Base-by-base conservation (phyloP, 2,329 filamentous ascomycete genomes). In the Diaporthe nobilis region DNA sequence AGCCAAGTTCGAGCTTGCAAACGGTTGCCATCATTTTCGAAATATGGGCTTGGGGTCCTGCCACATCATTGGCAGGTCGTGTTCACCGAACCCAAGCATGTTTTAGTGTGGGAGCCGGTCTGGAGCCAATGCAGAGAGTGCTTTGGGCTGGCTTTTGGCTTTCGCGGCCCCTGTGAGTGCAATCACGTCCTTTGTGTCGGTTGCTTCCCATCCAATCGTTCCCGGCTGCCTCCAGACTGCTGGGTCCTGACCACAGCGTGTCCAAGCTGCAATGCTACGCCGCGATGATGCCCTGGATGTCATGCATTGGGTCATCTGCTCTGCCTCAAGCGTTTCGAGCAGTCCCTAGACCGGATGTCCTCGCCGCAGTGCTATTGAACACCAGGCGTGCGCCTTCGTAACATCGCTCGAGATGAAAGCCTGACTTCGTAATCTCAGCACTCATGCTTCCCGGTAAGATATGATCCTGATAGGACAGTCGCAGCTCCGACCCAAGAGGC, bases 191-290 rank as follows among this genome's bases (percentile, higher is more conserved):
- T 67, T 72, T 68, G 39, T 20, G 39, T 63, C 42, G 31, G 51
- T 51, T 58, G 47, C 61, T 37, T 47, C 37, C 47, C 72, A 68
- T 70, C 72, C 63, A 74, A 58, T 74, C 31, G 61, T 60, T 70
- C 22, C 51, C 53, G 72, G 72, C 72, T 74, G 61, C 72, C 72
- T 74, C 72, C 72, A 70, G 55, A 74, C 51, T 74, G 72, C 72
- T 74, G 72, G 72, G 72, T 57, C 61, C 47, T 55, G 53, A 37
- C 57, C 22, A 53, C 51, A 49, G 42, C 39, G 9, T 39, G n/a
- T 42, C 65, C 65, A 39, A 53, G 47, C 65, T 70, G 61, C 61
- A 67, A 73, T 73, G 71, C 71, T 49, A 73, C 71, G 39, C 49
- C 72, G 42, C 60, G 61, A 68, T 65, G 60, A 63, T 68, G 63